These are phyloP conservation scores for Casuarina cunninghamiana DNA, from an alignment of 306 rosid species.

Conservation along the genomic window DNA sequence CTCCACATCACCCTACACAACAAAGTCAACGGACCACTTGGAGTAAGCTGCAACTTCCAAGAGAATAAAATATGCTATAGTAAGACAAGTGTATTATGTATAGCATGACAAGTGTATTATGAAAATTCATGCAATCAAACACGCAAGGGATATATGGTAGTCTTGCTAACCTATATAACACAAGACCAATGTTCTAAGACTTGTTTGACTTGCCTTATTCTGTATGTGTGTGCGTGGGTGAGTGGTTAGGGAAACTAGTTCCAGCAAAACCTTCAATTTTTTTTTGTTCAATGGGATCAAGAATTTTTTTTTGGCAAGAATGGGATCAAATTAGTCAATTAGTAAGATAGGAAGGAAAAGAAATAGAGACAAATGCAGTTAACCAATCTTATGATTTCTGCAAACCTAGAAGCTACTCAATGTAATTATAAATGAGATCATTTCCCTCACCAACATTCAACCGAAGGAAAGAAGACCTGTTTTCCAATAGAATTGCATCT, in stretches of 20 bases:
- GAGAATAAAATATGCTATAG: slow-evolving; percentile 1
- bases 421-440: background rate
- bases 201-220: background rate
- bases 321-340: no score
- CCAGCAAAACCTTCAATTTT: background rate
- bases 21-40: slow-evolving; percentile 6
- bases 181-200: background rate
- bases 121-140: slow-evolving; percentile 5
- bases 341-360: no score
- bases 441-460: background rate
- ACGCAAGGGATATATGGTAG: background rate
- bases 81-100: background rate
- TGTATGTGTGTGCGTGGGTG: no score
- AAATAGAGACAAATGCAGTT: no score
- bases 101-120: background rate
- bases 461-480: background rate
- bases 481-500: background rate
- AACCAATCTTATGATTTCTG: no score
- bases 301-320: no score
- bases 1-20: slow-evolving; percentile 91
- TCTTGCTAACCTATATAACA: background rate
- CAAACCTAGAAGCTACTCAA: no score
- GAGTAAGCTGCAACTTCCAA: slow-evolving; percentile 17
- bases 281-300: background rate
- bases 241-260: background rate